A percentile compares a stretch with the other conserved stretches of the same genome.
These are phyloP conservation scores for Nakazawaea peltata DNA, from an alignment of 805 yeast genomes.

Conservation along the genomic window DNA sequence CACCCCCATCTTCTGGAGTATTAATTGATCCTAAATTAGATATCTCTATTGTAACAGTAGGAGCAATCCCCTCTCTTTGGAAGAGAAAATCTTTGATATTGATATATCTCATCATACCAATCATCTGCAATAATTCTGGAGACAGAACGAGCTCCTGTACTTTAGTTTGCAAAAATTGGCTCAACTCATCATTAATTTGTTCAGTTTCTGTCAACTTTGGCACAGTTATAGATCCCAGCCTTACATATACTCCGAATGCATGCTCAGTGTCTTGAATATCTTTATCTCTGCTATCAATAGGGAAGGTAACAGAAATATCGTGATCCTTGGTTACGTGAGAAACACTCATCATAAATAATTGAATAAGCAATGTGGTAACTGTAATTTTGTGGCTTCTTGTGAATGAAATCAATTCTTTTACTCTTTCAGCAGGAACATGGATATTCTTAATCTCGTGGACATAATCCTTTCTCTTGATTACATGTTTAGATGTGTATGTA, in stretches of 20 bases:
- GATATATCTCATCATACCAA: slow-evolving; percentile 7
- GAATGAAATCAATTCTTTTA: not conserved
- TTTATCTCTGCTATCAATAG: slow-evolving; percentile 1
- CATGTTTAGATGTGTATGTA: not conserved
- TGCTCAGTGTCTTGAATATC: not conserved
- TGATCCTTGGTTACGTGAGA: not conserved
- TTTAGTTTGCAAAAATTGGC: not conserved
- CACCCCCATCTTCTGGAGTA: not conserved
- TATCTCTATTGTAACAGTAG: not conserved
- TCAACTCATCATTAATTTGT: not conserved
- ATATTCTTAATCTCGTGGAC: not conserved
- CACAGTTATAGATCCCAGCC: not conserved
- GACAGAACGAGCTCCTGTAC: too few species aligned
- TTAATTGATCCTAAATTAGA: slow-evolving; percentile 5
- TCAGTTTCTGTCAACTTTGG: not conserved
- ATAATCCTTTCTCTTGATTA: not conserved
- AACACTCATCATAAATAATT: not conserved
- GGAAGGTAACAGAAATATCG: slow-evolving; percentile 1
- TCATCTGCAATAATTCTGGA: not conserved
- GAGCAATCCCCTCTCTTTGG: not conserved
- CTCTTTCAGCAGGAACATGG: not conserved
- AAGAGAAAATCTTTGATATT: not conserved
- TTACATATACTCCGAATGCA: slow-evolving; percentile 6
- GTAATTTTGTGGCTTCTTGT: slow-evolving; percentile 1
- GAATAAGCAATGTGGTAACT: slow-evolving; percentile 2